Percentiles rank a stretch among this genome's conserved stretches.
phyloP scores from a whole-genome alignment of 345 rosid species.

The Brassica cretica region DNA sequence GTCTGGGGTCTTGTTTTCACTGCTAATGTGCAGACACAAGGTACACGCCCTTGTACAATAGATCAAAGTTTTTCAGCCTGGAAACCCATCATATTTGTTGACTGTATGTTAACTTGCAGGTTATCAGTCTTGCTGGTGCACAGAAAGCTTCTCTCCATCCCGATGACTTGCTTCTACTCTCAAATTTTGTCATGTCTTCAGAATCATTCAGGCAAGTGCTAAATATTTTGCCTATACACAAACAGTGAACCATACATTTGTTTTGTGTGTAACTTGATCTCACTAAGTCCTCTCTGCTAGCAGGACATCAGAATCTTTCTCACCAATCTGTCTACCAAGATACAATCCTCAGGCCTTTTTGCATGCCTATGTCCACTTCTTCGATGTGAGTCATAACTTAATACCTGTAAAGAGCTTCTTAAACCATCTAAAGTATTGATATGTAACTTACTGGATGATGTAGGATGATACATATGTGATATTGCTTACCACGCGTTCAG shows the following conservation, averaged over 20 bases:
- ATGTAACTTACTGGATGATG: slow-evolving; percentile 27
- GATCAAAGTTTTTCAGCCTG: not conserved
- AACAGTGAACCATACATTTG: not conserved
- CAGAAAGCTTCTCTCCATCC: slow-evolving; percentile 99
- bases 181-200: slow-evolving; percentile 87
- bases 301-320: slow-evolving; percentile 98
- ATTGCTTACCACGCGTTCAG: slow-evolving; percentile 91
- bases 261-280: slow-evolving; percentile 20
- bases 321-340: slow-evolving; percentile 97
- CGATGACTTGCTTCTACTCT: slow-evolving; percentile 88
- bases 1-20: slow-evolving; percentile 82
- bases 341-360: slow-evolving; percentile 94
- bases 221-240: not conserved
- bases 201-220: slow-evolving; percentile 85
- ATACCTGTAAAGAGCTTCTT: slow-evolving; percentile 1
- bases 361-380: slow-evolving; percentile 90
- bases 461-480: slow-evolving; percentile 92
- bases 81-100: not conserved
- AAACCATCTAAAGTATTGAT: slow-evolving; percentile 2
- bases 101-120: slow-evolving; percentile 50
- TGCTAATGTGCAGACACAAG: slow-evolving; percentile 85
- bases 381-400: slow-evolving; percentile 71
- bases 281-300: slow-evolving; percentile 21
- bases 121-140: slow-evolving; percentile 92
- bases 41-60: slow-evolving; percentile 36